Evolutionary conservation across 2,329 filamentous ascomycete genomes (phyloP), one percentile per base, ranked within the genome.

Genomic region (Aspergillus cejpii): DNA sequence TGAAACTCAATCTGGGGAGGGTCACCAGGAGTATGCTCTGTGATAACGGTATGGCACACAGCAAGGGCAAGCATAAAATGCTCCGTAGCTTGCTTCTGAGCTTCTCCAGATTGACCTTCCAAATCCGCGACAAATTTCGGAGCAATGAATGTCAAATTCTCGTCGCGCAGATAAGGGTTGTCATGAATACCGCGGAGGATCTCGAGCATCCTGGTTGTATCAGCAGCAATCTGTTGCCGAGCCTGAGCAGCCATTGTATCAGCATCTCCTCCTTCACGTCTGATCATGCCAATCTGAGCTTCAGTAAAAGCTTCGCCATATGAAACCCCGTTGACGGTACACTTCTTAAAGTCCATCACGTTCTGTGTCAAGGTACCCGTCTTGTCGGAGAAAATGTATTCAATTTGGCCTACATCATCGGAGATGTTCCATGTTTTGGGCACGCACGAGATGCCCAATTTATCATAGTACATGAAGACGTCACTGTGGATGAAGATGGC

Each of bases 341-440:
- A 89, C 68, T 98, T 98, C 68, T 97, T 98, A 79, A 97, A 98
- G 66, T 98, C 94, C 92, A 94, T 94, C 42, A 94, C 85, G 63
- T 94, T 94, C 60, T 94, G 87, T 0, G 87, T 94, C 52, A 94
- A 71, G 2, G 87, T 94, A 47, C 87, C 87, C 0, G 87, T 94
- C 70, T 94, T 94, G 74, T 94, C 87, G 0, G 87, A 96, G 68
- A 98, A 98, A 55, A 98, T 95, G 72, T 97, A 98, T 68, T 97
- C 92, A 51, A 98, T 95, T 69, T 98, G 92, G 10, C 92, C 92
- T 37, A 98, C 76, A 59, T 98, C 94, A 62, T 98, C 92, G 1
- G 91, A 97, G 40, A 98, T 97, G 63, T 97, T 98, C 92, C 92
- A 98, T 0, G 90, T 89, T 62, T 97, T 97, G 4, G 94, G 92